Conservation (phyloP, 2,329 filamentous ascomycete species). For the Apiospora marii region DNA sequence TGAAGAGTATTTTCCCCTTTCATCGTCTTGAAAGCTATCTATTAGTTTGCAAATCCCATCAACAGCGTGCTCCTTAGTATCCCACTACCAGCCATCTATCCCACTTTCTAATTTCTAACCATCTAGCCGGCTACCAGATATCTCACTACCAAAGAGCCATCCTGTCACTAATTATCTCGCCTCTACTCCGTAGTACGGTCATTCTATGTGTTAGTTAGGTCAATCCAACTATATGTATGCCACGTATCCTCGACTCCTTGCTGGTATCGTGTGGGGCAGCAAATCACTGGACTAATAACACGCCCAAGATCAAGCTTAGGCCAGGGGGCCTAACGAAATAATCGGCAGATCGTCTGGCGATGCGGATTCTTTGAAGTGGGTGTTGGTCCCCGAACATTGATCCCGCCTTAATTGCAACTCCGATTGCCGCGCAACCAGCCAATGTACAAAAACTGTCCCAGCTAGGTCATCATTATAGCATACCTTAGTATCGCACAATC, state of each 20-base stretch:
- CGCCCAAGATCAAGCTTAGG: background rate
- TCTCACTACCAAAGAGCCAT: background rate
- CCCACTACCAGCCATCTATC: background rate
- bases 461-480: background rate
- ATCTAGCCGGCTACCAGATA: background rate
- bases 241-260: background rate
- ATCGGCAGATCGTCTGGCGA: constrained; percentile 15
- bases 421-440: background rate
- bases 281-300: background rate
- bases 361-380: constrained; percentile 14
- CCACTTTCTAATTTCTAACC: background rate
- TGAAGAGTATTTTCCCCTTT: background rate
- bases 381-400: background rate
- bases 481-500: background rate
- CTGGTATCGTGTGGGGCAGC: background rate
- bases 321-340: constrained; percentile 2
- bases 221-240: no score
- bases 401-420: background rate
- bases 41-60: background rate
- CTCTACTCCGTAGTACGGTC: background rate
- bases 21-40: background rate
- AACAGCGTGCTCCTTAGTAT: background rate
- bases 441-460: background rate
- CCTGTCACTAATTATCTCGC: background rate
- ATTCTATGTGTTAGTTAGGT: background rate